A percentile compares a stretch with the other conserved stretches of the same genome.
These are phyloP conservation scores for Hanseniaspora clermontiae DNA, from an alignment of 805 yeast genomes.

Conservation along the genomic window DNA sequence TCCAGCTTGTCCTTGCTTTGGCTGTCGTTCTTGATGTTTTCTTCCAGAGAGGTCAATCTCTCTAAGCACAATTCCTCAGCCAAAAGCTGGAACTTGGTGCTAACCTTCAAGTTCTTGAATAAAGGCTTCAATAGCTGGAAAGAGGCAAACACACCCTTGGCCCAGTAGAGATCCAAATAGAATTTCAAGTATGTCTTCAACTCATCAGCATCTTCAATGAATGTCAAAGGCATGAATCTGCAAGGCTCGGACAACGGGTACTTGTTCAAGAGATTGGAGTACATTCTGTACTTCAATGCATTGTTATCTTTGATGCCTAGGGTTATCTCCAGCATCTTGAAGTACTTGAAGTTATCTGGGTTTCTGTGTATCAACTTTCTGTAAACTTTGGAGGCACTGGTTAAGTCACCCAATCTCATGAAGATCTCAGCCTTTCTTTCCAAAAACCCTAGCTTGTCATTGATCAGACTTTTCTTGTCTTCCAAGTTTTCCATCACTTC, in stretches of 20 bases:
- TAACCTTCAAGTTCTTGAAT: slow-evolving; percentile 35
- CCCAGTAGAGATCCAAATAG: slow-evolving; percentile 51
- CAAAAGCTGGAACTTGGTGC: slow-evolving; percentile 26
- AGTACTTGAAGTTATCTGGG: slow-evolving; percentile 65
- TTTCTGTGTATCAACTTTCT: slow-evolving; percentile 67
- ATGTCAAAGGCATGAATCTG: slow-evolving; percentile 61
- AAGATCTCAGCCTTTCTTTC: slow-evolving; percentile 59
- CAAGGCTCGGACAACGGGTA: slow-evolving; percentile 83
- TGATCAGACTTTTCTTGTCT: slow-evolving; percentile 39
- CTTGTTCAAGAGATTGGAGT: slow-evolving; percentile 49
- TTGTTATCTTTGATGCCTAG: slow-evolving; percentile 39
- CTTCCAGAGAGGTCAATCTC: slow-evolving; percentile 31
- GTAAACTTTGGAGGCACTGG: slow-evolving; percentile 57
- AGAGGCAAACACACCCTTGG: slow-evolving; percentile 79
- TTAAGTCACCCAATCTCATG: slow-evolving; percentile 40
- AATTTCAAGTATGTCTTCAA: slow-evolving; percentile 33
- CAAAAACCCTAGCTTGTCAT: slow-evolving; percentile 47
- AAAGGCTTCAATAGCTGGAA: slow-evolving; percentile 77
- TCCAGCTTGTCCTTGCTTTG: slow-evolving; percentile 38
- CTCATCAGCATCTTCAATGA: slow-evolving; percentile 42
- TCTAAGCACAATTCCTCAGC: slow-evolving; percentile 40
- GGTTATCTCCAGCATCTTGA: slow-evolving; percentile 50
- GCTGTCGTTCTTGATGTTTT: slow-evolving; percentile 21
- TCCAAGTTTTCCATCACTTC: slow-evolving; percentile 51
- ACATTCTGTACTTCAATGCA: slow-evolving; percentile 44